These are phyloP conservation scores for Tephrocybe sp. DNA, from an alignment of 768 basidiomycete species.

Conservation along the genomic window DNA sequence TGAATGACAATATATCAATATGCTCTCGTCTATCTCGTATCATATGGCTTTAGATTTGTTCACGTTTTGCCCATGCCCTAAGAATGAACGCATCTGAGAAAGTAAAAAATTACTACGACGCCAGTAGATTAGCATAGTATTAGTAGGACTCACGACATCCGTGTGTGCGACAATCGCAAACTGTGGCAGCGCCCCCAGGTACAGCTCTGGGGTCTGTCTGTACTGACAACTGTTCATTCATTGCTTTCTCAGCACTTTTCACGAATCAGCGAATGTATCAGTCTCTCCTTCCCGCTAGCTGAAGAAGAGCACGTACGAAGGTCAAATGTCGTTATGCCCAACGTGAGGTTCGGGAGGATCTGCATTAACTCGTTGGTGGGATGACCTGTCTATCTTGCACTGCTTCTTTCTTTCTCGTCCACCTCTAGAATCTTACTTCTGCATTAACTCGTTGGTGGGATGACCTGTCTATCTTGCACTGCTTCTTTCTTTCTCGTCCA, in stretches of 20 bases:
- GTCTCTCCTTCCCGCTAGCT: background rate
- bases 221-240: slow-evolving; percentile 79
- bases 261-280: slow-evolving; percentile 2
- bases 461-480: too few relatives aligned
- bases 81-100: slow-evolving; percentile 80
- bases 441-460: too few relatives aligned
- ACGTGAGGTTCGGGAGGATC: slow-evolving; percentile 67
- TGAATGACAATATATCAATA: too few relatives aligned
- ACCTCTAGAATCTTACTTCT: too few relatives aligned
- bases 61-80: too few relatives aligned
- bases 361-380: slow-evolving; percentile 75
- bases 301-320: too few relatives aligned
- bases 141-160: slow-evolving; percentile 67
- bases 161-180: slow-evolving; percentile 79
- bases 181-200: slow-evolving; percentile 76
- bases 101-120: background rate
- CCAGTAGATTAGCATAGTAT: background rate
- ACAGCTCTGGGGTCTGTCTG: slow-evolving; percentile 77
- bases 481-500: too few relatives aligned
- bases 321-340: slow-evolving; percentile 59
- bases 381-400: slow-evolving; percentile 54
- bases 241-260: slow-evolving; percentile 81
- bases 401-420: too few relatives aligned
- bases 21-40: too few relatives aligned
- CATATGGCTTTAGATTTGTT: too few relatives aligned